Conservation (phyloP, 2,329 filamentous ascomycete genomes). For the Piedraia hortae region DNA sequence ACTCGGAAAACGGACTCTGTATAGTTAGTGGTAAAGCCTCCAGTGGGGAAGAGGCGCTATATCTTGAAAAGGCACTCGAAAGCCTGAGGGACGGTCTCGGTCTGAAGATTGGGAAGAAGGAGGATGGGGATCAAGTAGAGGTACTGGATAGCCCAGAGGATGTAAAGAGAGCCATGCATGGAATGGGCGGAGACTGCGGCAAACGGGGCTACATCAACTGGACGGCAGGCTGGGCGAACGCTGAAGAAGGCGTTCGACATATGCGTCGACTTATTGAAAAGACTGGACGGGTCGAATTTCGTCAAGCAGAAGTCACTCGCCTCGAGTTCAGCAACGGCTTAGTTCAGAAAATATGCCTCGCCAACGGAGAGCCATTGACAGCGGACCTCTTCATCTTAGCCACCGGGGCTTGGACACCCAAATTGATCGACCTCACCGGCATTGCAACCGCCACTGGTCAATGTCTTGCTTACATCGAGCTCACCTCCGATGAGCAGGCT, state of each 20-base stretch:
- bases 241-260: constrained; percentile 40
- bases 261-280: constrained; percentile 24
- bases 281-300: constrained; percentile 24
- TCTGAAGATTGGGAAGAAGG: constrained; percentile 14
- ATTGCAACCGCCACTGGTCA: constrained; percentile 61
- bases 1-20: constrained; percentile 41
- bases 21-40: constrained; percentile 28
- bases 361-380: constrained; percentile 21
- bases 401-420: constrained; percentile 63
- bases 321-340: constrained; percentile 14
- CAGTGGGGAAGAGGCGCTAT: constrained; percentile 20
- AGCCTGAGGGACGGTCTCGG: constrained; percentile 29
- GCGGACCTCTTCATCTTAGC: constrained; percentile 57
- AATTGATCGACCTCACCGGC: constrained; percentile 49
- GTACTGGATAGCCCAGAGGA: constrained; percentile 14
- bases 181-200: constrained; percentile 21
- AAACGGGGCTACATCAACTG: constrained; percentile 47
- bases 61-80: constrained; percentile 30
- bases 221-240: constrained; percentile 55
- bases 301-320: constrained; percentile 21
- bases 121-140: constrained; percentile 12
- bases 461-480: constrained; percentile 45
- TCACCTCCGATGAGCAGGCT: constrained; percentile 44
- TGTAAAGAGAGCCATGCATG: constrained; percentile 14
- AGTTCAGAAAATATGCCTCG: constrained; percentile 32